Base-by-base conservation (phyloP, 2,329 filamentous ascomycete genomes). In the Didymella sp. region DNA sequence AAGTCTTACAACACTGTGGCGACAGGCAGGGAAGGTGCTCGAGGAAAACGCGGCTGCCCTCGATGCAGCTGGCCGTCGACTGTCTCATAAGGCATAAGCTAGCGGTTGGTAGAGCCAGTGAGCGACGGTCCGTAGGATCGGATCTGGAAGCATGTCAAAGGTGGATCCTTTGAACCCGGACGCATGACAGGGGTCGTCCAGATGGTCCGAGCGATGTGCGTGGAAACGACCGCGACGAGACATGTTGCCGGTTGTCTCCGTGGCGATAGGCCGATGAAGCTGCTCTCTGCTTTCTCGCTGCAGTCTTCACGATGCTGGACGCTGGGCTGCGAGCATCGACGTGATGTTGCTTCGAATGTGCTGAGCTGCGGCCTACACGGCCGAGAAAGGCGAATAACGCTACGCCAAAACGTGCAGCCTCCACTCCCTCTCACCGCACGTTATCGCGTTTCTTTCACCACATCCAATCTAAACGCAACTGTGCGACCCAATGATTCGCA, bases 401-500 rank as follows among this genome's bases (percentile, higher is more conserved):
- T 41, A 50, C 51, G 58, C 48, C 44, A 55, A 57, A 22, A 19
- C 21, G 51, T 52, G 37, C 40, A 45, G 56, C 55, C 44, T 28
- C 57, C 44, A 45, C 62, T 66, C 66, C 67, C 69, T 70, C 69
- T 72, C 71, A 73, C 70, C 63, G 64, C 68, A 70, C 70, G 68
- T 67, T 70, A 70, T 67, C 66, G 33, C 33, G 33, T 37, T 37
- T 68, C 68, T 65, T 62, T 63, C 66, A 62, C 65, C 68, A 68
- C 70, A 71, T 69, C 54, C 73, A 74, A 74, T 75, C 70, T 73
- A 73, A 73, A 66, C 64, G 67, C 59, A 64, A 68, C 65, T 73
- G 73, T 75, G 69, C 73, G 63, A 76, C 68, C 72, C 73, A 73
- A 74, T 76, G 73, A 73, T 61, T 71, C 61, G 63, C 61, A 67